Base-by-base conservation (phyloP, 345 rosid genomes). In the Brassica napus region DNA sequence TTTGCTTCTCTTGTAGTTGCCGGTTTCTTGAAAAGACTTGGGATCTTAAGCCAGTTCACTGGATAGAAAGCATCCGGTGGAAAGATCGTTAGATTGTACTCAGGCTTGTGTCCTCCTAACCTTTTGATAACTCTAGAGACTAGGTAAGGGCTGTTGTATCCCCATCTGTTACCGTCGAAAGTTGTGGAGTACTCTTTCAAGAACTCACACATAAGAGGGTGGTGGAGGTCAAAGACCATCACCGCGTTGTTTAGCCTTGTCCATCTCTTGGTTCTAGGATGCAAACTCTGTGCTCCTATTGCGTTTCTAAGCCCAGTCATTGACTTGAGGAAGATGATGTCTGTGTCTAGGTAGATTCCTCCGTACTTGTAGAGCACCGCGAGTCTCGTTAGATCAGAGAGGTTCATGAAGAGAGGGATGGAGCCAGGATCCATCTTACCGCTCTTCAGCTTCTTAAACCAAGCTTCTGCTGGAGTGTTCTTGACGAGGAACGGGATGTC, bases 111-210 rank as follows among this genome's bases (percentile, higher is more conserved):
- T 63, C 79, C 69, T 63, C 79, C 69, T n/a, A 89, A 68, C 70
- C 83, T 83, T 11, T 71, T 65, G 69, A 86, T 81, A 1, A 89
- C 91, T 82, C 98, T 86, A 9, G 92, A 87, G 35, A 87, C 86
- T 63, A 91, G 44, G 71, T 87, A 89, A 8, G 97, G 97, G 2
- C 98, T 92, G 8, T 89, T 94, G 68, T 91, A 81, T 2, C 95
- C 95, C 92, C 97, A 93, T 81, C 77, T 89, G 82, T 72, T 86
- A 18, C 94, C 95, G n/a, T 90, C 78, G 57, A 90, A 93, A 49
- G 88, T 90, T n/a, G 85, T 65, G 4, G 94, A 86, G 63, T 83
- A 90, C 78, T 93, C 98, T 32, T 82, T 82, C 30, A 93, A 85
- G 81, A 93, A 93, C 39, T 87, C 87, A 1, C 72, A 8, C 21